Evolutionary conservation across 1,284 basidiomycete species (phyloP), one percentile per base, ranked within the genome.

Genomic region (Moniliella sp.): DNA sequence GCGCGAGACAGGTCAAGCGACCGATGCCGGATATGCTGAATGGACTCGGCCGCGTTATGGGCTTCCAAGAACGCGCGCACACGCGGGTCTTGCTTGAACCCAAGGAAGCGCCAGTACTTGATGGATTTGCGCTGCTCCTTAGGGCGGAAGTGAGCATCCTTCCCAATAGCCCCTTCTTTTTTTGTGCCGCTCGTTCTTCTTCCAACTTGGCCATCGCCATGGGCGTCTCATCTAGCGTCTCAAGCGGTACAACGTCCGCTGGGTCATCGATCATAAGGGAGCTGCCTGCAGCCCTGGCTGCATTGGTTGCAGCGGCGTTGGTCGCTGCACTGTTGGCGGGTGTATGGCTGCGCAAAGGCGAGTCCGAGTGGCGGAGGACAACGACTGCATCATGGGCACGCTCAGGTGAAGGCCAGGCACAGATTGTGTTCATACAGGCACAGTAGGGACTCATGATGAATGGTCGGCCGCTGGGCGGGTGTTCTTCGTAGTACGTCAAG

Each of bases 401-500:
- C 5, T 44, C 36, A 0, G 61, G 61, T 2, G 56, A 48, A 0
- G 61, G 61, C 61, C 61, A 63, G 10, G 61, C 61, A 28, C 57
- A 56, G 18, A 64, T 39, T 0, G 61, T 62, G 42, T 63, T 63
- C 59, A 64, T 62, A 32, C 62, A 64, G 2, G 62, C 63, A 10
- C 44, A 33, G 42, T 61, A 61, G 1, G 62, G 61, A 12, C 48
- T 58, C 63, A 65, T 65, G 53, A 65, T 64, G 44, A 53, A 65
- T 0, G 63, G 63, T 1, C 63, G 37, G 1, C 53, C 56, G 5
- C 52, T 54, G 2, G 53, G 50, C 5, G 63, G 62, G n/a, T 49
- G 46, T 31, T 52, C 47, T 25, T 50, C 46, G 31, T 49, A 57
- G 33, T 43, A 48, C 1, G 53, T 56, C 16, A 44, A 50, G 9